Evolutionary conservation across 2,329 filamentous ascomycete genomes (phyloP), one percentile per base, ranked within the genome.

Genomic region (Diaporthe humulicola): DNA sequence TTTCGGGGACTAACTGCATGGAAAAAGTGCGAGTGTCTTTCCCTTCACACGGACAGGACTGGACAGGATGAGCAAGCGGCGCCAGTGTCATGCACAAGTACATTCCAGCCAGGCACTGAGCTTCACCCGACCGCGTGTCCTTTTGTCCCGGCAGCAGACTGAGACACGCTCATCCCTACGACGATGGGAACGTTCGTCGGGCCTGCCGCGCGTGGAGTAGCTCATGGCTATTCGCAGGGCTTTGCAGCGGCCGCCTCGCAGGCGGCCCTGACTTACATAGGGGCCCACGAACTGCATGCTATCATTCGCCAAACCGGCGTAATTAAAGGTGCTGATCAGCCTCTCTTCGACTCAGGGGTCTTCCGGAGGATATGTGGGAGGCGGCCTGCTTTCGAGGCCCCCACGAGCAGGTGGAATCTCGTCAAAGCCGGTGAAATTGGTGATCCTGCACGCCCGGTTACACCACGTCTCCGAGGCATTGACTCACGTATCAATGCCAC

Each of bases 401-500:
- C 61, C 42, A 33, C 61, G 61, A 67, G 56, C 58, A 38, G 42
- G n/a, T 50, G 56, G 30, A 50, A 38, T 38, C 45, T 38, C 30
- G 45, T 71, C 56, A n/a, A 71, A 38, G 56, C 30, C 57, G 57
- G 25, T 19, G 42, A 61, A 28, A 40, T 50, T 61, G 69, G 28
- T 71, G 69, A 60, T 56, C 30, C 54, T 60, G 45, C 54, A 71
- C 57, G 56, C 52, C 48, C 48, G 70, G 70, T 50, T 60, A 40
- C 42, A 61, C 70, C 56, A 64, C 40, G 54, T 71, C 70, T 67
- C 64, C 45, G 64, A 52, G 52, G 64, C 64, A 52, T 67, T 67
- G 64, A 67, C 64, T 67, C 64, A 67, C 64, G 30, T 67, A 67
- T 19, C 64, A 67, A 67, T 67, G 64, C 64, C 64, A 67, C 64